A percentile compares a stretch with the other conserved stretches of the same genome.
These are phyloP conservation scores for Lichtheimia ornata DNA, from an alignment of 371 early-diverging fungal genomes.

Conservation along the genomic window DNA sequence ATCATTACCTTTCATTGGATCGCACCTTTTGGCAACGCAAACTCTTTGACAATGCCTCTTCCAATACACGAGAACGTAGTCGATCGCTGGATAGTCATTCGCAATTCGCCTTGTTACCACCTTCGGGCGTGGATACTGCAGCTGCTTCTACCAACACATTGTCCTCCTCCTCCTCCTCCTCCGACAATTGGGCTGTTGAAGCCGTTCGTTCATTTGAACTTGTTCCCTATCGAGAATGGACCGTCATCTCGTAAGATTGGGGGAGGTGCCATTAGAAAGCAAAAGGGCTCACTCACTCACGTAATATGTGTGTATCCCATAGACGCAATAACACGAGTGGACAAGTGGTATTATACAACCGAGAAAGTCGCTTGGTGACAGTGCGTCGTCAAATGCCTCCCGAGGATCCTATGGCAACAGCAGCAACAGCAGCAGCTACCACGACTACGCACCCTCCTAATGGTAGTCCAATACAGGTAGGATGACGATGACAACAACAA, in stretches of 20 bases:
- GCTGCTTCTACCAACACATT: background rate
- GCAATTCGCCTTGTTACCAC: background rate
- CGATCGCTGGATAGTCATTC: slow-evolving; percentile 22
- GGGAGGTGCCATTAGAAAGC: background rate
- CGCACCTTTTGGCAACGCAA: slow-evolving; percentile 11
- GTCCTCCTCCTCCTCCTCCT: background rate
- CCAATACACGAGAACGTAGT: slow-evolving; percentile 26
- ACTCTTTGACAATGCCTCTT: background rate
- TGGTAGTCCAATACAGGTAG: slow-evolving; percentile 7
- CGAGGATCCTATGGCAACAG: background rate
- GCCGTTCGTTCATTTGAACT: slow-evolving; percentile 28
- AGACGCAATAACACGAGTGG: slow-evolving; percentile 48
- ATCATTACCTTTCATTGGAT: slow-evolving; percentile 19
- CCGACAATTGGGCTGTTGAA: slow-evolving; percentile 7
- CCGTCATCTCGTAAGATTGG: slow-evolving; percentile 49
- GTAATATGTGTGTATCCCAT: background rate
- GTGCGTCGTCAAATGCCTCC: slow-evolving; percentile 26
- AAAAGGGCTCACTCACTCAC: background rate
- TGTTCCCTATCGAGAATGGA: slow-evolving; percentile 59
- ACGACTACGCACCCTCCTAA: background rate
- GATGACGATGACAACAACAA: too few species aligned
- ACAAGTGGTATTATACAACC: slow-evolving; percentile 51
- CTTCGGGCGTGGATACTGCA: background rate
- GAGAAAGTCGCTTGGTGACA: slow-evolving; percentile 38
- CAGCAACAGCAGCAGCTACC: background rate